These are phyloP conservation scores for Dactylonectria macrodidyma DNA, from an alignment of 2,329 filamentous ascomycete species.

Conservation along the genomic window DNA sequence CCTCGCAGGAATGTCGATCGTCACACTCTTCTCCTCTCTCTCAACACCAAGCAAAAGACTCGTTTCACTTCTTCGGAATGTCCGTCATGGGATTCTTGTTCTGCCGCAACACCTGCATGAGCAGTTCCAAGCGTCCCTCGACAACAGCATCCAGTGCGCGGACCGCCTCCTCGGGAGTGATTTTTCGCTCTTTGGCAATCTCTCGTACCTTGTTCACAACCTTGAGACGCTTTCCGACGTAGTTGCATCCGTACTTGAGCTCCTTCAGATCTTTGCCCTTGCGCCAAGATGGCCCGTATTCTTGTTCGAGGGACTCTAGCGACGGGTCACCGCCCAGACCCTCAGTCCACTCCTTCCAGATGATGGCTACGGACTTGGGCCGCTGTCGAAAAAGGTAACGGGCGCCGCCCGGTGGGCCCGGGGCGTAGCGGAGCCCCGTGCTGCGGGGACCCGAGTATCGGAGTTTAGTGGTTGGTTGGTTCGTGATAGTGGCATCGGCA, in stretches of 20 bases:
- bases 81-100: constrained; percentile 41
- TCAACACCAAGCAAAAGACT: neutral
- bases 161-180: constrained; percentile 28
- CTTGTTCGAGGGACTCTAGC: constrained; percentile 40
- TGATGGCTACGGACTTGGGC: constrained; percentile 39
- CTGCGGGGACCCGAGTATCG: constrained; percentile 42
- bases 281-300: constrained; percentile 42
- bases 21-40: too few species aligned
- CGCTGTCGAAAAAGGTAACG: constrained; percentile 44
- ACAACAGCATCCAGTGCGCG: constrained; percentile 37
- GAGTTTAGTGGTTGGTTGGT: constrained; percentile 8
- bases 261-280: constrained; percentile 29
- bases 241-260: constrained; percentile 48
- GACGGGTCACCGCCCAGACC: constrained; percentile 41
- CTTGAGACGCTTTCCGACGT: constrained; percentile 42
- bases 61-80: constrained; percentile 24
- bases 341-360: constrained; percentile 46
- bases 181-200: constrained; percentile 25
- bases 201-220: constrained; percentile 40
- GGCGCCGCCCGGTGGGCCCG: constrained; percentile 23
- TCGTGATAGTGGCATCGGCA: neutral
- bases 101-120: constrained; percentile 39
- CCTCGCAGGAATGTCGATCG: too few species aligned
- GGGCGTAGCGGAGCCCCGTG: constrained; percentile 34
- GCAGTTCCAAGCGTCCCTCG: constrained; percentile 44